These are phyloP conservation scores for Picea abies DNA, from an alignment of 83 land plant species.

Conservation along the genomic window DNA sequence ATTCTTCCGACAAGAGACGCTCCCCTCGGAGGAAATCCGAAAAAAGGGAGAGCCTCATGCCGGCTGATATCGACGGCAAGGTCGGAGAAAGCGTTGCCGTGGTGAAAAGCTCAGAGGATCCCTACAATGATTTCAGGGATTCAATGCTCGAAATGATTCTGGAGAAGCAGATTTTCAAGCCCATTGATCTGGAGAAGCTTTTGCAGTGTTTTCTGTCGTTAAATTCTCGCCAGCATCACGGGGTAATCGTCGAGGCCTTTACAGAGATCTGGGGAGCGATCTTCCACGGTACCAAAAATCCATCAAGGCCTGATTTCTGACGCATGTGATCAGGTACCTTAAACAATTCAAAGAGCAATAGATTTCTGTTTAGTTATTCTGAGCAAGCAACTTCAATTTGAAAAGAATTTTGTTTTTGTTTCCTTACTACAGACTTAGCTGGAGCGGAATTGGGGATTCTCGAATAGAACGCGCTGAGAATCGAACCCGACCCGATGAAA, in stretches of 20 bases:
- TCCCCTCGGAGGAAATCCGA: conserved; percentile 19
- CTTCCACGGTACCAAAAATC: conserved; percentile 19
- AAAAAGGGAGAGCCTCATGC: conserved; percentile 21
- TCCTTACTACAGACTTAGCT: too few species aligned
- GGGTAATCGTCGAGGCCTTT: conserved; percentile 56
- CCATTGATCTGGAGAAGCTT: conserved; percentile 51
- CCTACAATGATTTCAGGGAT: conserved; percentile 49
- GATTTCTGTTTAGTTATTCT: too few species aligned
- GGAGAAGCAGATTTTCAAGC: conserved; percentile 50
- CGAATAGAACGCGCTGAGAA: too few species aligned
- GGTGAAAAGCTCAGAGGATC: conserved; percentile 65
- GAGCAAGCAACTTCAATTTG: too few species aligned
- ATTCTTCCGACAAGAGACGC: neutral
- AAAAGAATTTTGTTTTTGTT: too few species aligned
- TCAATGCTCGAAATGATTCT: conserved; percentile 74
- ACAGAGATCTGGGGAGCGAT: conserved; percentile 46
- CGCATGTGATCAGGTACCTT: too few species aligned
- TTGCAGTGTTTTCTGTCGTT: conserved; percentile 48
- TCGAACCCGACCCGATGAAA: too few species aligned
- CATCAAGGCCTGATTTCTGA: neutral
- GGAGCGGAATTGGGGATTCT: too few species aligned
- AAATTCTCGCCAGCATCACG: conserved; percentile 51
- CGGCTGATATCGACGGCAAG: conserved; percentile 38
- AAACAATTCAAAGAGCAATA: too few species aligned
- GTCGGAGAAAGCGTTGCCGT: conserved; percentile 63